Evolutionary conservation across 2,329 filamentous ascomycete genomes (phyloP), one percentile per base, ranked within the genome.

Genomic region (Dothistroma pini): DNA sequence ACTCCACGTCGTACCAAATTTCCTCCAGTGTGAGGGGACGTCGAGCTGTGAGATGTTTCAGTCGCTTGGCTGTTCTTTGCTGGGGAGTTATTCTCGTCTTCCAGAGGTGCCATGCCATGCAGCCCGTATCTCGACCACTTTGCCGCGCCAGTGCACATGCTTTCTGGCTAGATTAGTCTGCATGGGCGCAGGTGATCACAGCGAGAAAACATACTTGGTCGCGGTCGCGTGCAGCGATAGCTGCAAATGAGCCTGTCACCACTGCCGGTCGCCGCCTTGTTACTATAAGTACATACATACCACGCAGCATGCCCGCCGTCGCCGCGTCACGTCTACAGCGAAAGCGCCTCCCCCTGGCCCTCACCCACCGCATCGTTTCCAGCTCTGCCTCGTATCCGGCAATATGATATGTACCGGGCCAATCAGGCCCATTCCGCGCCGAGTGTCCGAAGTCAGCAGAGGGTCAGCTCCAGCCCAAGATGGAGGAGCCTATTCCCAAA

Each of bases 401-500:
- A 44, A 6, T n/a, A 44, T 44, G n/a, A 31, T 12, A 11, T 11
- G 10, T 11, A 11, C 25, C n/a, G n/a, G n/a, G 25, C 25, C 51
- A 53, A 32, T 32, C 25, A 35, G n/a, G 29, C 51, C 51, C 25
- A 53, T 53, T 12, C 51, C 51, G 12, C 25, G 51, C 10, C 14
- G 51, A 35, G 49, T 52, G 21, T 29, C 21, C 12, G 49, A 52
- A 29, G 51, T 53, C 16, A 19, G 25, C 25, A 32, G n/a, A 21
- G 11, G 6, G 25, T 51, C 48, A 19, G 51, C 29, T 53, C 51
- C 51, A 32, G 11, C 6, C 14, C 49, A 21, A n/a, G 49, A 32
- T 29, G 25, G 25, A 11, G n/a, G 29, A 48, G 44, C 8, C 29
- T 57, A 57, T 49, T 34, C 55, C 53, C 52, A 31, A 19, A 91